Evolutionary conservation across 306 rosid genomes (phyloP).

Genomic region (Comarum palustre): DNA sequence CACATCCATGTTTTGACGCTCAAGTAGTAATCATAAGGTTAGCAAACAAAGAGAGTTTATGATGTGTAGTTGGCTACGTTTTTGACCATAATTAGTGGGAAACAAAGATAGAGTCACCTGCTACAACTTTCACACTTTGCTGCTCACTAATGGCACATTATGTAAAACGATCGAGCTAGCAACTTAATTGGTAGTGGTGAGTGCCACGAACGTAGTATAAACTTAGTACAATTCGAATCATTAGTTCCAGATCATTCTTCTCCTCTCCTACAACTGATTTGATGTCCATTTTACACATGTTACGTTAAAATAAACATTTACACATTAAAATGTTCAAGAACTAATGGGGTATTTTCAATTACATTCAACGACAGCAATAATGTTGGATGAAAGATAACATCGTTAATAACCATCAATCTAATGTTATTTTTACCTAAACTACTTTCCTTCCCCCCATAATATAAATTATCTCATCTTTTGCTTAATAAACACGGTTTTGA

Average conservation of each 20-base stretch:
- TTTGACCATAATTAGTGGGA: conserved; percentile 44
- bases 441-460: conserved; percentile 12
- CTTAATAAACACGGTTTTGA: conserved; percentile 35
- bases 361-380: not conserved
- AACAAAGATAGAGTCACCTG: conserved; percentile 44
- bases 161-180: not conserved
- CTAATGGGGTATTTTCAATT: not conserved
- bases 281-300: not conserved
- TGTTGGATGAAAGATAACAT: conserved; percentile 5
- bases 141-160: conserved; percentile 9
- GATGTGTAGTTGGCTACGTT: conserved; percentile 20
- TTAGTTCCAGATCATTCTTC: not conserved
- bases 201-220: not conserved
- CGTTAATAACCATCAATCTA: conserved; percentile 5
- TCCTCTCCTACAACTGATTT: no score
- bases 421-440: not conserved
- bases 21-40: not conserved
- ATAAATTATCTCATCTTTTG: conserved; percentile 35
- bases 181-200: not conserved
- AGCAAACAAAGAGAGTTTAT: not conserved
- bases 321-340: no score
- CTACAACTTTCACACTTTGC: conserved; percentile 10
- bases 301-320: not conserved
- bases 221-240: not conserved
- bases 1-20: not conserved